phyloP scores from a whole-genome alignment of 148 eudicot genomes.

The Cornus controversa region DNA sequence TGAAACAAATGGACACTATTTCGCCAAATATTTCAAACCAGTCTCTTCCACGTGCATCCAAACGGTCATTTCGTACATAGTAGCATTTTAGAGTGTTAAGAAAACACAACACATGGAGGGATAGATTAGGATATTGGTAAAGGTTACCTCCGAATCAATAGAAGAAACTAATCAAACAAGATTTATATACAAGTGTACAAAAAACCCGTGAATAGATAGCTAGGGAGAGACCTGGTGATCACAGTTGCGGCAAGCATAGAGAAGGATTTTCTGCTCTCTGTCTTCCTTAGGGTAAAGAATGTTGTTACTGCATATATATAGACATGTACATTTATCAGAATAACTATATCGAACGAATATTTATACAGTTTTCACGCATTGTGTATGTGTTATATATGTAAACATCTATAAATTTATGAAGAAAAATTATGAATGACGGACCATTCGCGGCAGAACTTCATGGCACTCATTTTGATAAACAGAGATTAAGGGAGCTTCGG shows the following conservation, averaged over 20 bases:
- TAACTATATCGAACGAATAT: not conserved
- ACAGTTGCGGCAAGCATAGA: constrained; percentile 93
- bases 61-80: not conserved
- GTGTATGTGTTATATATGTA: not conserved
- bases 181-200: not conserved
- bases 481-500: not conserved
- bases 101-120: not conserved
- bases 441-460: constrained; percentile 99
- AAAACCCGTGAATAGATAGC: constrained; percentile 8
- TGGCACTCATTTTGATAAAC: constrained; percentile 81
- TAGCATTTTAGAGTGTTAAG: not conserved
- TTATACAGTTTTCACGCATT: not conserved
- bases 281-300: constrained; percentile 96
- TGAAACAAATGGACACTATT: not conserved
- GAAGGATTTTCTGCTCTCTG: constrained; percentile 76
- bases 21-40: not conserved
- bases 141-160: not conserved
- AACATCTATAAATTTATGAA: no score
- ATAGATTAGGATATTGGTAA: no score
- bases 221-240: constrained; percentile 67
- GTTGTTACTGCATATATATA: constrained; percentile 58
- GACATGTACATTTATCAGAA: no score
- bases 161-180: not conserved
- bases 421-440: constrained; percentile 22
- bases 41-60: not conserved